phyloP scores from a whole-genome alignment of 345 rosid genomes.

The Brassica juncea region DNA sequence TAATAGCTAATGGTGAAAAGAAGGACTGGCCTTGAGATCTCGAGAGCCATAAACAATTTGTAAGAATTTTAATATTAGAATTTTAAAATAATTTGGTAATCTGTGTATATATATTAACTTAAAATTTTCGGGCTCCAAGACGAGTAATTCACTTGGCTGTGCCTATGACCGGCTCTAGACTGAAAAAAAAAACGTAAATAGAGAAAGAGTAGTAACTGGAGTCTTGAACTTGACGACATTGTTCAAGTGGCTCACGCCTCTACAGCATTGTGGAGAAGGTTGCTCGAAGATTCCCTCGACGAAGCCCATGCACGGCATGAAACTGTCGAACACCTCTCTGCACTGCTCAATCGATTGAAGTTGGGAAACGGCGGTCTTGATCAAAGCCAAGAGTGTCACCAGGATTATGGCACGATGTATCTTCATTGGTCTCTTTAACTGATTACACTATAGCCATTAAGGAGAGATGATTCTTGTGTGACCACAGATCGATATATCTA shows the following conservation, averaged over 20 bases:
- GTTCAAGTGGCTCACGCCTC: constrained; percentile 41
- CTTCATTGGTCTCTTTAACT: constrained; percentile 13
- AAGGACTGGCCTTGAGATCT: background rate
- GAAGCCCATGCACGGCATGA: constrained; percentile 44
- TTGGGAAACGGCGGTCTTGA: constrained; percentile 15
- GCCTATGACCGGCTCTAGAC: background rate
- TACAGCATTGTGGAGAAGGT: constrained; percentile 44
- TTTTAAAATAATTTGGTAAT: background rate
- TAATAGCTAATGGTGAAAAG: background rate
- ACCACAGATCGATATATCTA: background rate
- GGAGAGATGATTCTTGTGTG: constrained; percentile 3
- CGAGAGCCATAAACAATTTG: background rate
- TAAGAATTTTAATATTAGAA: background rate
- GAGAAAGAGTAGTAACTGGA: constrained; percentile 26
- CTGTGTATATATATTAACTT: background rate
- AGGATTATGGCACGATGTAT: constrained; percentile 20
- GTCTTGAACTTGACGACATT: constrained; percentile 29
- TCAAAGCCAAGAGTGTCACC: constrained; percentile 20
- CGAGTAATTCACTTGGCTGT: background rate
- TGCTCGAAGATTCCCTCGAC: constrained; percentile 32
- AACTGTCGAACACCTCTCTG: constrained; percentile 28
- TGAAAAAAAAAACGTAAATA: background rate
- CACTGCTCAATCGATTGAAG: constrained; percentile 13
- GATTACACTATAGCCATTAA: background rate
- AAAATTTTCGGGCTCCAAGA: background rate